Evolutionary conservation across 1,284 basidiomycete genomes (phyloP).

Genomic region (Leccinum fallax): DNA sequence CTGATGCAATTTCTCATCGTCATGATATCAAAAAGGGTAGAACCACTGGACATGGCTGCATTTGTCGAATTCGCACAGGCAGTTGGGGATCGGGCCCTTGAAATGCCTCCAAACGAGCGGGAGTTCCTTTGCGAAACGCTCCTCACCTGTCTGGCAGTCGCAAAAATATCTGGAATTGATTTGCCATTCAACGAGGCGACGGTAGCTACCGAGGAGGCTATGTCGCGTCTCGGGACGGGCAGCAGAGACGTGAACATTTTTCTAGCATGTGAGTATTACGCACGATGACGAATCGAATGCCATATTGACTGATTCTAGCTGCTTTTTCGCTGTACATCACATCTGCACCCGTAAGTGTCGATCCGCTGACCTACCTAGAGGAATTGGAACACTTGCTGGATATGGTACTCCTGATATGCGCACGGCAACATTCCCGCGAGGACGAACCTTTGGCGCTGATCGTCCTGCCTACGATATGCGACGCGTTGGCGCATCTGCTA

Average conservation of each 20-base stretch:
- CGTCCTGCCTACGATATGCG: constrained; percentile 50
- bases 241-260: constrained; percentile 17
- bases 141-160: constrained; percentile 28
- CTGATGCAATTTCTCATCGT: constrained; percentile 33
- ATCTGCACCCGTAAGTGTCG: constrained; percentile 27
- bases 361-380: constrained; percentile 47
- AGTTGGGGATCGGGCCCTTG: constrained; percentile 22
- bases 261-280: constrained; percentile 26
- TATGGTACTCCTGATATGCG: constrained; percentile 48
- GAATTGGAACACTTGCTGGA: constrained; percentile 59
- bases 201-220: constrained; percentile 16
- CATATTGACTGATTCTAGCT: constrained; percentile 32
- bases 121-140: constrained; percentile 26
- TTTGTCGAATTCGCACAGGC: constrained; percentile 18
- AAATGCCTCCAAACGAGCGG: constrained; percentile 1
- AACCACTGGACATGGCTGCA: constrained; percentile 4
- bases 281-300: not conserved
- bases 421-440: constrained; percentile 43
- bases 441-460: constrained; percentile 54
- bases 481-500: constrained; percentile 46
- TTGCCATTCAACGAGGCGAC: constrained; percentile 8
- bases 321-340: constrained; percentile 53
- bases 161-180: constrained; percentile 13
- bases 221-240: constrained; percentile 31
- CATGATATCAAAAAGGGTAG: constrained; percentile 23